Evolutionary conservation across 2,329 filamentous ascomycete species (phyloP).

Genomic region (Cadophora gregata): DNA sequence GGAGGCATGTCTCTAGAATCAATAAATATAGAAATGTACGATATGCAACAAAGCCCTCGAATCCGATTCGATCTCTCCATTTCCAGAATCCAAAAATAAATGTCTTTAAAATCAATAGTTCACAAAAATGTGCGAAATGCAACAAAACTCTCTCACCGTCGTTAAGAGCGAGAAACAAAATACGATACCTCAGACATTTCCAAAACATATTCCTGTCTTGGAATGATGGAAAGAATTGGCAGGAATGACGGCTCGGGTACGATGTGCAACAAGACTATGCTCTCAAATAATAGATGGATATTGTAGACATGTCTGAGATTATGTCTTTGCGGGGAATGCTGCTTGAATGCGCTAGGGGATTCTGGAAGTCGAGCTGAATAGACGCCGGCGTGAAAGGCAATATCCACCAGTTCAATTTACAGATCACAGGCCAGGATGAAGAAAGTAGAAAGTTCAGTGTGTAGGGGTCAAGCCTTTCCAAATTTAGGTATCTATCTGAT

Average conservation of each 20-base stretch:
- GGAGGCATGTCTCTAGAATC: neutral
- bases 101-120: neutral
- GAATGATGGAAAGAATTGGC: too few species aligned
- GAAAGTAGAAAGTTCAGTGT: neutral
- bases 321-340: neutral
- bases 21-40: neutral
- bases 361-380: neutral
- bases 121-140: neutral
- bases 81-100: neutral
- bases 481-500: neutral
- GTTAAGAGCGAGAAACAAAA: neutral
- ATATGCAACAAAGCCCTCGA: neutral
- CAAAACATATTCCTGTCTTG: neutral
- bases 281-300: neutral
- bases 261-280: neutral
- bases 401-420: neutral
- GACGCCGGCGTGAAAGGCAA: neutral
- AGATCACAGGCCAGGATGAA: neutral
- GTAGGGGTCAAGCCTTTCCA: neutral
- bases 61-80: too few species aligned
- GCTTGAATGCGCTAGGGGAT: neutral
- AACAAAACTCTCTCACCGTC: neutral
- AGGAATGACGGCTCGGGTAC: neutral
- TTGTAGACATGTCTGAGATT: conserved; percentile 3
- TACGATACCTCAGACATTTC: neutral